Base-by-base conservation (phyloP, 768 basidiomycete genomes). In the Hericium alpestre region DNA sequence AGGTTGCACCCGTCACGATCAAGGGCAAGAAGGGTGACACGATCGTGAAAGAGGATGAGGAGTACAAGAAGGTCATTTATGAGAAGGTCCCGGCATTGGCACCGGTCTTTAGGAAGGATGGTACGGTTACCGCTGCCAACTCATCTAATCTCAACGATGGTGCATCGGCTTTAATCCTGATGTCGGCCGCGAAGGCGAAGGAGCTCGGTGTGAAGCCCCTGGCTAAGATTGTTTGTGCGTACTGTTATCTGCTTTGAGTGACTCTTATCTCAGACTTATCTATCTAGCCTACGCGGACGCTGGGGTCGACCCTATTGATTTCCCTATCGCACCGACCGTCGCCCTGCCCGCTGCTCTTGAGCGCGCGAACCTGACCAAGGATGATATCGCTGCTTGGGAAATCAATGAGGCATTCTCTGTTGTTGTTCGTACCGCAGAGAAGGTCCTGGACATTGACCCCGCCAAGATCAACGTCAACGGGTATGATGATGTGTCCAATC, bases 361-460 rank as follows among this genome's bases (percentile, higher is more conserved):
- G 75, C 85, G 80, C 66, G 96, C 95, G 20, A 89, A 89, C 64
- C 76, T 98, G 57, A 82, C 83, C 18, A 67, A 83, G 51, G 76
- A 87, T 47, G 92, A 99, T 65, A 91, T 99, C 61, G 79, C 93
- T 48, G 78, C 87, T 51, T 99, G 92, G 69, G 96, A 99, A 71
- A 82, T 98, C 70, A 99, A 99, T 70, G 95, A 99, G 71, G 95
- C 95, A 25, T 99, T 97, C 80, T 93, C 93, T 1, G 89, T 89
- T 50, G 95, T 98, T 63, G 87, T 90, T 63, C 81, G 87, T 52
- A 87, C 95, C 54, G 89, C 88, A 2, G 92, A 96, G 74, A 88
- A 97, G 74, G 78, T 91, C 18, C 79, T 95, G 61, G 76, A 78
- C 56, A 79, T 99, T 61, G 87, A 92, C 70, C 80, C 89, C 32